Evolutionary conservation across 2,329 filamentous ascomycete genomes (phyloP), one percentile per base, ranked within the genome.

Genomic region (Trichoderma breve): DNA sequence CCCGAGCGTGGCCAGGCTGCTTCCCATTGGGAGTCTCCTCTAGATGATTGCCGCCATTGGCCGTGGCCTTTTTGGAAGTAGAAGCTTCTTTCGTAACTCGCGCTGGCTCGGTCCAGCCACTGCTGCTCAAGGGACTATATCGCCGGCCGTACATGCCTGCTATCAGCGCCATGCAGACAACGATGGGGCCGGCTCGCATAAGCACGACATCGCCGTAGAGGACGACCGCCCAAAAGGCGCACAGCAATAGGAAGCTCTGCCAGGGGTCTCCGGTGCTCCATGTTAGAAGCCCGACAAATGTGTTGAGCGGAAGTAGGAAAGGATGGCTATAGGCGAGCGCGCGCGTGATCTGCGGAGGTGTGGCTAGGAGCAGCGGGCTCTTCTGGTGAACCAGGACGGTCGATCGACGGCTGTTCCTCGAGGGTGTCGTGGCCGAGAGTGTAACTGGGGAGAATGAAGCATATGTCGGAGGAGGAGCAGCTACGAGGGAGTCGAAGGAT

Each of bases 301-400:
- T 93, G 81, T 98, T 98, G 71, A 98, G 85, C 6, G 95, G 94
- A 8, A 97, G 85, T 8, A 99, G 86, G 80, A 98, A 98, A 0
- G 96, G 95, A 80, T 99, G 95, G 74, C 95, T 97, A 81, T 98
- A 98, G 74, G 95, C 95, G 73, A 99, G 87, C 15, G 95, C 95
- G 76, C 96, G 90, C 3, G 96, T 99, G 80, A 99, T 92, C 79
- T 97, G 93, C 2, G 96, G 96, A 57, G 96, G 96, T 11, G 96
- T 99, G 18, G 95, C 94, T 73, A 97, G 91, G 21, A 99, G 87
- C 60, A 99, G 84, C 12, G 96, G 96, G 18, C 94, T 97, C 83
- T 98, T 99, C 81, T 97, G 95, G 82, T 98, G 95, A 24, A 99
- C 95, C 76, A 98, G 90, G 76, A 99, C 95, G 71, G 94, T 97